phyloP scores from a whole-genome alignment of 2,329 filamentous ascomycete species.

The Clonostachys sp. region DNA sequence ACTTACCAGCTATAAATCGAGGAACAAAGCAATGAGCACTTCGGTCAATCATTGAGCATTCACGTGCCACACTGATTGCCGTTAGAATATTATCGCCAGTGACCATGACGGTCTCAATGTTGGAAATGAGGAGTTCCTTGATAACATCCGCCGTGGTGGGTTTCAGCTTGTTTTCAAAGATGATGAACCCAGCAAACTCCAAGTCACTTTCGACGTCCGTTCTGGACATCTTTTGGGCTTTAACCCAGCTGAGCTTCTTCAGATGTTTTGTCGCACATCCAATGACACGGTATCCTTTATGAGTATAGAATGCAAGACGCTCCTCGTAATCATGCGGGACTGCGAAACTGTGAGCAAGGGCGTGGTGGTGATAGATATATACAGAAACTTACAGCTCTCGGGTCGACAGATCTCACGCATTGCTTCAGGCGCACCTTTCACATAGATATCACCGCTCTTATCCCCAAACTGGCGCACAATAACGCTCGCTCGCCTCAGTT shows the following conservation, averaged over 20 bases:
- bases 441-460: slow-evolving; percentile 80
- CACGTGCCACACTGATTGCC: slow-evolving; percentile 89
- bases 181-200: slow-evolving; percentile 91
- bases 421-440: slow-evolving; percentile 94
- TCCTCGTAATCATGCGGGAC: slow-evolving; percentile 89
- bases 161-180: slow-evolving; percentile 98
- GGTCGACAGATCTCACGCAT: slow-evolving; percentile 89
- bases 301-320: slow-evolving; percentile 83
- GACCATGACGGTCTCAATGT: slow-evolving; percentile 90
- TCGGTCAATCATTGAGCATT: slow-evolving; percentile 78
- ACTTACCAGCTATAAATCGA: slow-evolving; percentile 69
- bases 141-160: slow-evolving; percentile 78
- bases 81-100: slow-evolving; percentile 98
- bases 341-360: slow-evolving; percentile 13
- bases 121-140: slow-evolving; percentile 74
- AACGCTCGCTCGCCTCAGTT: slow-evolving; percentile 87
- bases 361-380: slow-evolving; percentile 5
- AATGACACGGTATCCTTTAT: slow-evolving; percentile 94
- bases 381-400: slow-evolving; percentile 62
- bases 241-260: slow-evolving; percentile 85
- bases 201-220: slow-evolving; percentile 78
- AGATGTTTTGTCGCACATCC: slow-evolving; percentile 89
- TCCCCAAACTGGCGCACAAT: slow-evolving; percentile 85
- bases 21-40: slow-evolving; percentile 90
- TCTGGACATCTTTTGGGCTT: slow-evolving; percentile 89